Evolutionary conservation across 305 asterid species (phyloP).

Genomic region (Ilex paraguariensis): DNA sequence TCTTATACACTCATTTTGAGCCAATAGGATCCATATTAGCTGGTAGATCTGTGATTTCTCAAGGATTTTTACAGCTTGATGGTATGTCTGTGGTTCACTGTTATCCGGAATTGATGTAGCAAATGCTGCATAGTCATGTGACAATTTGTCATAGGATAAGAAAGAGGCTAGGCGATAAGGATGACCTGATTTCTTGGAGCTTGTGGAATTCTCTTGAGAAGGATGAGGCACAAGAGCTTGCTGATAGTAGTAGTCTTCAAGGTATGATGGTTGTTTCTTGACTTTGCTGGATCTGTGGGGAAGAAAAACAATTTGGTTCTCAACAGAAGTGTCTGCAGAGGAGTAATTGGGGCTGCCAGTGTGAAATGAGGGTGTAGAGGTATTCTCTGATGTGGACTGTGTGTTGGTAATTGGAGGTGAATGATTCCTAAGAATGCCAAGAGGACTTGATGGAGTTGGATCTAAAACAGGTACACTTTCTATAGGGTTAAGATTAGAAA

Average conservation of each 20-base stretch:
- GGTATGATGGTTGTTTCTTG: background rate
- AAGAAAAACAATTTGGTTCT: background rate
- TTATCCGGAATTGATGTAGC: background rate
- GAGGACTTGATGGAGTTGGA: background rate
- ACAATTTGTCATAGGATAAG: background rate
- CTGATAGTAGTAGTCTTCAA: background rate
- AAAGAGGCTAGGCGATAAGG: background rate
- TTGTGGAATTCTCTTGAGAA: background rate
- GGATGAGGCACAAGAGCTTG: background rate
- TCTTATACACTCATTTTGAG: too few relatives aligned
- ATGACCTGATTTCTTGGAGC: background rate
- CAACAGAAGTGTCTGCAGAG: background rate
- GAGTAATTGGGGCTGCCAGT: background rate
- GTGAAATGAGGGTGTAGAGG: background rate
- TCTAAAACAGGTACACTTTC: too few relatives aligned
- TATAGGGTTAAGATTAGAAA: too few relatives aligned
- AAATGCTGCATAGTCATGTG: background rate
- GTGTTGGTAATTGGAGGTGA: too few relatives aligned
- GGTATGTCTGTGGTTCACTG: background rate
- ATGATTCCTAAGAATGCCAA: too few relatives aligned
- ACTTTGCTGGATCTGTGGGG: background rate
- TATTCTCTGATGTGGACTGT: too few relatives aligned
- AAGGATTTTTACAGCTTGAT: background rate
- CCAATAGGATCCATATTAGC: too few relatives aligned
- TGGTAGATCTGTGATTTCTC: too few relatives aligned